A percentile compares a stretch with the other conserved stretches of the same genome.
phyloP scores from a whole-genome alignment of 352 stramenopile genomes.

The Blastocystis sp. region DNA sequence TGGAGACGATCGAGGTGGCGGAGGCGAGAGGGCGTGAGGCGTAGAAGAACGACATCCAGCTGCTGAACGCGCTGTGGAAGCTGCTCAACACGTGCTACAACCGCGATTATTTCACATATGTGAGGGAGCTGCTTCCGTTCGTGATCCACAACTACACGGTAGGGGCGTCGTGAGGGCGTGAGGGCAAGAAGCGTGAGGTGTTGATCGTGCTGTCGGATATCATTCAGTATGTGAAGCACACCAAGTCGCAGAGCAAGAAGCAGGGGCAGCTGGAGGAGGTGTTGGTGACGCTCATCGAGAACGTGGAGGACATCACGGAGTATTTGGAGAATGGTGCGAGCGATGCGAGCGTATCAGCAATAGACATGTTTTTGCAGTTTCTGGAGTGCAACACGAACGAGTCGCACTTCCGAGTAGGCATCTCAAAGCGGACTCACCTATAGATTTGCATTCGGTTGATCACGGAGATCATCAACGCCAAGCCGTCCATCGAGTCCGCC shows the following conservation, averaged over 20 bases:
- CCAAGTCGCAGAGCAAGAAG: neutral
- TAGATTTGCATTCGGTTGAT: constrained; percentile 21
- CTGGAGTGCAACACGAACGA: constrained; percentile 7
- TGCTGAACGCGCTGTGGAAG: constrained; percentile 50
- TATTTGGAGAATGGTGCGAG: constrained; percentile 24
- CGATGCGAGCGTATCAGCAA: neutral
- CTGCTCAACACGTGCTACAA: constrained; percentile 3
- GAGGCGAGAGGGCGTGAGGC: neutral
- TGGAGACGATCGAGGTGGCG: neutral
- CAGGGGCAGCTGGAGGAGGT: constrained; percentile 4
- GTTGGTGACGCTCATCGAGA: neutral
- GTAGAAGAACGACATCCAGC: neutral
- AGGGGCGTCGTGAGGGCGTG: neutral
- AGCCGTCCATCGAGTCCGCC: neutral
- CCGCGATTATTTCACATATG: constrained; percentile 39
- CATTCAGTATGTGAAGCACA: neutral
- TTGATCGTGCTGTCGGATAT: constrained; percentile 25
- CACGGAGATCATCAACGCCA: neutral
- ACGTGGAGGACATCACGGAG: constrained; percentile 10
- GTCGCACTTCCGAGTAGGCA: neutral
- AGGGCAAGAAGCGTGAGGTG: constrained; percentile 25
- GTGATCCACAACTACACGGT: constrained; percentile 19
- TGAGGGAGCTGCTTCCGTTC: constrained; percentile 20
- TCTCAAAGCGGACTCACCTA: too few species aligned
- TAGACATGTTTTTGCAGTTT: constrained; percentile 40